Evolutionary conservation across 768 basidiomycete genomes (phyloP).

Genomic region (Trichaptum fuscoviolaceum): DNA sequence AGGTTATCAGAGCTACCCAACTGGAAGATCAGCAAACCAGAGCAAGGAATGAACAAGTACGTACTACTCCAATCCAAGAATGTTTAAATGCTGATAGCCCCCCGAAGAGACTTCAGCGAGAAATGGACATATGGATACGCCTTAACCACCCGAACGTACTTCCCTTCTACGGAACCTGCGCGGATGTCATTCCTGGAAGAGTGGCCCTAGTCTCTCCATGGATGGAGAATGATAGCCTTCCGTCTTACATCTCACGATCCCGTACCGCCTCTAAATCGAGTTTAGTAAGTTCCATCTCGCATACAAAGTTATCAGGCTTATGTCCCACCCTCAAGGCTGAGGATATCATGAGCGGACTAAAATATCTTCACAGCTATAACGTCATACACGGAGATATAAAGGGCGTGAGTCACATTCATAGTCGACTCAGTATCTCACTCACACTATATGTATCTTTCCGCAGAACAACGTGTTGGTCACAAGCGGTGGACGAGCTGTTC

Average conservation of each 20-base stretch:
- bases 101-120: neutral
- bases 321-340: conserved; percentile 30
- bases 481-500: conserved; percentile 38
- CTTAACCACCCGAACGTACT: neutral
- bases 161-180: neutral
- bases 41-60: neutral
- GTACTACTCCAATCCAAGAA: neutral
- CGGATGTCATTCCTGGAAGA: neutral
- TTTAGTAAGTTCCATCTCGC: neutral
- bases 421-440: neutral
- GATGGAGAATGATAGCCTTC: neutral
- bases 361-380: conserved; percentile 43
- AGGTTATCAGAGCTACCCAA: neutral
- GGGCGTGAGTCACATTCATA: conserved; percentile 29
- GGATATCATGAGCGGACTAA: conserved; percentile 40
- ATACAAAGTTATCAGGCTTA: neutral
- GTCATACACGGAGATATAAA: conserved; percentile 55
- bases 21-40: neutral
- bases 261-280: neutral
- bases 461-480: conserved; percentile 48
- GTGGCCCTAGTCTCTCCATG: neutral
- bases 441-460: neutral
- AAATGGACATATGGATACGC: neutral
- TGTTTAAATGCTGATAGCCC: neutral
- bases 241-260: neutral